Base-by-base conservation (phyloP, 2,329 filamentous ascomycete species). In the Xylariaceae sp. region DNA sequence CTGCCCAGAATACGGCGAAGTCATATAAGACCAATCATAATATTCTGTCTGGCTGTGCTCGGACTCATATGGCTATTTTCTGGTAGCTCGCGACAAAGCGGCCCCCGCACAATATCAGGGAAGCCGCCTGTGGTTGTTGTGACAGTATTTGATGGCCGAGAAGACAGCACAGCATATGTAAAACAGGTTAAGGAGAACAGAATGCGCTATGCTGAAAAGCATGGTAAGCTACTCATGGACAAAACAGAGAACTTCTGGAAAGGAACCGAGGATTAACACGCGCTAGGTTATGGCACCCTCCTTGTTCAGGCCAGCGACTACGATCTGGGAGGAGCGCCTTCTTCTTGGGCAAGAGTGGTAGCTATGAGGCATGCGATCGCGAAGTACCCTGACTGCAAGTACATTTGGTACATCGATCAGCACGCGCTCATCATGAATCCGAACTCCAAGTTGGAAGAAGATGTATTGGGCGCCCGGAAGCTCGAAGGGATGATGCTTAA, bases 351-450 rank as follows among this genome's bases (percentile, higher is more conserved):
- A 29, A 80, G 85, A 53, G 76, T 97, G 37, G 86, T 90, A 44
- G 86, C 90, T 6, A 71, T 94, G 58, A 84, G 92, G 44, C 90
- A 98, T 62, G 90, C 90, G 33, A 79, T 97, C 65, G 81, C 87
- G 5, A 73, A 81, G 31, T 82, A 83, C 57, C 87, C 89, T 4
- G 76, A 88, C 51, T 81, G 78, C 46, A 80, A 75, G 34, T 95
- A 82, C 60, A 75, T 97, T 59, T 97, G 90, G 83, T 88, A 83
- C 59, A 78, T 98, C 12, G 86, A 90, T 44, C 77, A 86, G 52
- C 80, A 92, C 54, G 78, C 88, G 7, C 73, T 94, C 50, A 92
- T 98, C 58, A 94, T 95, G 85, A 85, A 92, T 59, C 82, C 85
- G 5, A 66, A 70, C 23, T 65, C 83, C 37, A 74, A 77, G 11